Evolutionary conservation across 2,329 filamentous ascomycete genomes (phyloP).

Genomic region (Blastomyces gilchristii): DNA sequence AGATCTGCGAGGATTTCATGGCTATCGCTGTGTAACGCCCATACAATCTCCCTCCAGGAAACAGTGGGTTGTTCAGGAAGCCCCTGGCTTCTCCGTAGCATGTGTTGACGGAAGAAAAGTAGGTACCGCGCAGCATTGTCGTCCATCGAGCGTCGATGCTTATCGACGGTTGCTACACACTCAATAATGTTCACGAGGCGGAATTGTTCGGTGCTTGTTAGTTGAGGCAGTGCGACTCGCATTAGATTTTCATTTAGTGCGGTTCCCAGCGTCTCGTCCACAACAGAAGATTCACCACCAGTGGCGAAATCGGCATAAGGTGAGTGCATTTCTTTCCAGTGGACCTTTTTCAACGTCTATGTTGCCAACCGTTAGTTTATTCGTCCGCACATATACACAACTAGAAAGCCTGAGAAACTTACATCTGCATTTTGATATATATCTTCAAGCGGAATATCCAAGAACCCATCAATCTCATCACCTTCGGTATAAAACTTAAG

Average conservation of each 20-base stretch:
- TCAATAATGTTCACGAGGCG: slow-evolving; percentile 75
- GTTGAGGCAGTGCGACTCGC: slow-evolving; percentile 61
- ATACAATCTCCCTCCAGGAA: slow-evolving; percentile 44
- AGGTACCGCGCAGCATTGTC: slow-evolving; percentile 81
- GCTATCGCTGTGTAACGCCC: slow-evolving; percentile 41
- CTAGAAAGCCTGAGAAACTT: slow-evolving; percentile 14
- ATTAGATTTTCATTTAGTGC: slow-evolving; percentile 68
- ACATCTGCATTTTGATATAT: slow-evolving; percentile 41
- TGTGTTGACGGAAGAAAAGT: slow-evolving; percentile 75
- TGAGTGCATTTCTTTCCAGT: slow-evolving; percentile 41
- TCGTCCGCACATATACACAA: not conserved
- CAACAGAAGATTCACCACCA: slow-evolving; percentile 49
- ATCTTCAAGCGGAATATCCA: slow-evolving; percentile 48
- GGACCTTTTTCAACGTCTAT: slow-evolving; percentile 31
- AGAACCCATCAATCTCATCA: slow-evolving; percentile 66
- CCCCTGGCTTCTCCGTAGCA: slow-evolving; percentile 55
- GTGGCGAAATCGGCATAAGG: slow-evolving; percentile 43
- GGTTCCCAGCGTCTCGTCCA: slow-evolving; percentile 61
- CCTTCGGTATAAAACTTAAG: slow-evolving; percentile 77
- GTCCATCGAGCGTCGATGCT: slow-evolving; percentile 78
- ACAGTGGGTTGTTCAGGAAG: slow-evolving; percentile 48
- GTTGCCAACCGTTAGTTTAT: slow-evolving; percentile 17
- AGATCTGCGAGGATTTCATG: slow-evolving; percentile 86
- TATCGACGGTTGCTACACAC: slow-evolving; percentile 73
- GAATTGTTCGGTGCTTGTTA: slow-evolving; percentile 79